A percentile compares a stretch with the other conserved stretches of the same genome.
Conservation (phyloP, 371 early-diverging fungal genomes). For the Gilbertella persicaria region DNA sequence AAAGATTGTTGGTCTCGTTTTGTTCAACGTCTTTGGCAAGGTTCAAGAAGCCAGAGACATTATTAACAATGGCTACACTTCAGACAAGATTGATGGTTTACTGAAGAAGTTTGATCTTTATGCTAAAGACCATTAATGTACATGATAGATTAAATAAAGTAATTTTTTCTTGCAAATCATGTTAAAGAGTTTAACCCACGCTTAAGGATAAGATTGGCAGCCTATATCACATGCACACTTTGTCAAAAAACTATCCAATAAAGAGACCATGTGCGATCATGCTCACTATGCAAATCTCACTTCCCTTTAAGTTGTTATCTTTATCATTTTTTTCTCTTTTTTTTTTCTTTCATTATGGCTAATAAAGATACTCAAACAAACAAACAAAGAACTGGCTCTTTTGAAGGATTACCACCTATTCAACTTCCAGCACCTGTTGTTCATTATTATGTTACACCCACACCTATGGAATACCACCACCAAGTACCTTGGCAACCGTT, state of each 20-base stretch:
- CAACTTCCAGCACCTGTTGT: conserved; percentile 16
- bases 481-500: background rate
- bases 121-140: conserved; percentile 15
- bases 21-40: conserved; percentile 74
- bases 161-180: background rate
- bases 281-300: conserved; percentile 6
- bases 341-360: background rate
- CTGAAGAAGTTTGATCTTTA: conserved; percentile 40
- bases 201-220: background rate
- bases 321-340: conserved; percentile 7
- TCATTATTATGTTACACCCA: conserved; percentile 12
- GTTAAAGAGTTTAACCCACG: background rate
- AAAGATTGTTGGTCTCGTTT: conserved; percentile 66
- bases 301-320: background rate
- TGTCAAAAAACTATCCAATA: conserved; percentile 6
- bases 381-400: background rate
- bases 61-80: conserved; percentile 48
- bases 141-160: background rate
- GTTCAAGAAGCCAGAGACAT: conserved; percentile 73
- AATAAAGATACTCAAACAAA: background rate
- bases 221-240: conserved; percentile 9
- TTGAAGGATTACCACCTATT: conserved; percentile 13
- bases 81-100: conserved; percentile 48
- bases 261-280: conserved; percentile 10
- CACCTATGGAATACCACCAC: conserved; percentile 1